A percentile compares a stretch with the other conserved stretches of the same genome.
Evolutionary conservation across 495 filamentous ascomycete genomes (phyloP).

Genomic region (Pseudotulostoma volvatum): DNA sequence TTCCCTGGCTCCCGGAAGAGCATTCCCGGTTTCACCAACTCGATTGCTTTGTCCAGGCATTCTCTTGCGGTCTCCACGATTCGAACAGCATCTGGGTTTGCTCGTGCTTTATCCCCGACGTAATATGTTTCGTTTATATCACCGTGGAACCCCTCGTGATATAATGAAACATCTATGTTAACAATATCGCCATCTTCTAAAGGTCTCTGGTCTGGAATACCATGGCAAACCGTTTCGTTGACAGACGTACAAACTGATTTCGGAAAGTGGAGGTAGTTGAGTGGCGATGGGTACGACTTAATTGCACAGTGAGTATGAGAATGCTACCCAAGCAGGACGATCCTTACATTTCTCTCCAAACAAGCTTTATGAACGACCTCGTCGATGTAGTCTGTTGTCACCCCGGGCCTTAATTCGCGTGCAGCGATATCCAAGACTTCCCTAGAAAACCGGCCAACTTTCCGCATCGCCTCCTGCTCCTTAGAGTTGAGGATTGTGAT

Average conservation of each 20-base stretch:
- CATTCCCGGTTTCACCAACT: constrained; percentile 72
- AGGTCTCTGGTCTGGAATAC: constrained; percentile 67
- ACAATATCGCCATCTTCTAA: constrained; percentile 74
- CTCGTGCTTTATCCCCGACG: constrained; percentile 57
- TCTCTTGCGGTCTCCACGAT: constrained; percentile 72
- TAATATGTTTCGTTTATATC: constrained; percentile 92
- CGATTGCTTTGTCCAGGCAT: constrained; percentile 68
- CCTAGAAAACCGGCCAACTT: constrained; percentile 72
- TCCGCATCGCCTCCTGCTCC: constrained; percentile 78
- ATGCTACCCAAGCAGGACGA: not conserved
- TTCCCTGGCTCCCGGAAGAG: constrained; percentile 72
- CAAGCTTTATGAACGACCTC: constrained; percentile 93
- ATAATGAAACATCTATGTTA: constrained; percentile 78
- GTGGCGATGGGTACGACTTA: constrained; percentile 89
- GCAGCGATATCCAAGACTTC: constrained; percentile 92
- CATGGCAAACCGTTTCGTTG: constrained; percentile 95
- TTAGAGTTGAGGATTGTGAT: constrained; percentile 65
- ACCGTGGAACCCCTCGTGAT: constrained; percentile 75
- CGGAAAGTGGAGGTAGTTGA: constrained; percentile 94
- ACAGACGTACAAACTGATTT: constrained; percentile 93
- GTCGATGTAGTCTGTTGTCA: constrained; percentile 94
- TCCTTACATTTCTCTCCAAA: constrained; percentile 70
- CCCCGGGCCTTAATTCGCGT: constrained; percentile 60
- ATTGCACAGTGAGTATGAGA: constrained; percentile 6
- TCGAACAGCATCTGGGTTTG: constrained; percentile 63